phyloP scores from a whole-genome alignment of 192 early-diverging fungal genomes.

The Mortierella alpina region DNA sequence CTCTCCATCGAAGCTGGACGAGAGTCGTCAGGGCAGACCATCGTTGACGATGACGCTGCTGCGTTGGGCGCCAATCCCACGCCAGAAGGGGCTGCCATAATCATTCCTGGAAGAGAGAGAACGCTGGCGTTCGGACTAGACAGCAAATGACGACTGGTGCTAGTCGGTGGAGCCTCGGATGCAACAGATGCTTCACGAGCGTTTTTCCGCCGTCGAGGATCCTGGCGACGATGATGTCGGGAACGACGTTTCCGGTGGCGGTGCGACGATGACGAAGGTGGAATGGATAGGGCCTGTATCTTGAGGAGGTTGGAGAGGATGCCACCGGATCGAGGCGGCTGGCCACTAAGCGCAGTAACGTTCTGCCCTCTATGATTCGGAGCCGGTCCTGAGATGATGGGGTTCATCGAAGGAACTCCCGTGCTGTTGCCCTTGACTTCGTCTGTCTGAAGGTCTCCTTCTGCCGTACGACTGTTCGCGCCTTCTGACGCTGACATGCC shows the following conservation, averaged over 20 bases:
- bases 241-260: constrained; percentile 7
- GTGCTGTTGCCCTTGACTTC: no score
- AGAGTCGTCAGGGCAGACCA: background rate
- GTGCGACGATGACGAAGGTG: constrained; percentile 4
- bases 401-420: no score
- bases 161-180: background rate
- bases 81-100: constrained; percentile 28
- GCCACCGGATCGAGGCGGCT: constrained; percentile 19
- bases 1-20: no score
- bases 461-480: no score
- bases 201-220: background rate
- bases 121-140: constrained; percentile 17
- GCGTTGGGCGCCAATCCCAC: constrained; percentile 14
- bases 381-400: no score
- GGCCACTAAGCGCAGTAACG: background rate
- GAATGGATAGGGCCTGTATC: constrained; percentile 29
- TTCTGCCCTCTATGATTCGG: background rate
- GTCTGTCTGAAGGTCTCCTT: no score
- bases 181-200: constrained; percentile 2
- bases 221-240: background rate
- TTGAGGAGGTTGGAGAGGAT: constrained; percentile 47
- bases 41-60: background rate
- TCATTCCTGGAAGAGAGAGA: constrained; percentile 22
- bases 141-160: background rate
- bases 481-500: background rate